phyloP scores from a whole-genome alignment of 1,284 basidiomycete species.

The Apiotrichum laibachii region DNA sequence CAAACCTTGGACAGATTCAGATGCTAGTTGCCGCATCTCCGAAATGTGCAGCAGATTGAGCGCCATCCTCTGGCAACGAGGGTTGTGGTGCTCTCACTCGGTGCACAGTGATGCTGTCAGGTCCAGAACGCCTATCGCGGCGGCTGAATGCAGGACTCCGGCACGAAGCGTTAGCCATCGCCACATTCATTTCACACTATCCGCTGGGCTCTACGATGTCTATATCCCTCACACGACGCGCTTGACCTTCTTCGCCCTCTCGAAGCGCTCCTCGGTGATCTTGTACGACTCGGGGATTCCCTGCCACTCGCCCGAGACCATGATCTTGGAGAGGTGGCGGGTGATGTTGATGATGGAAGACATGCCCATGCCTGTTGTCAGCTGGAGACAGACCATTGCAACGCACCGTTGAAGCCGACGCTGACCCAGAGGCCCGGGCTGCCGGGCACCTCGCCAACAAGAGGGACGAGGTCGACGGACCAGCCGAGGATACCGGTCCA shows the following conservation, averaged over 20 bases:
- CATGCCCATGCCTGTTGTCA: slow-evolving; percentile 19
- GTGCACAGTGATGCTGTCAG: too few species aligned
- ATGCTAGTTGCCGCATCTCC: too few species aligned
- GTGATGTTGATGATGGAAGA: slow-evolving; percentile 26
- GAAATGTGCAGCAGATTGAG: too few species aligned
- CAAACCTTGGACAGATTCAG: too few species aligned
- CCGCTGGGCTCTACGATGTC: too few species aligned
- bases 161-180: too few species aligned
- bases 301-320: slow-evolving; percentile 27
- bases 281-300: neutral
- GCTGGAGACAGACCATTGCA: neutral
- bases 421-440: slow-evolving; percentile 6
- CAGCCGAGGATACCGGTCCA: slow-evolving; percentile 16
- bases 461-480: slow-evolving; percentile 30
- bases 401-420: slow-evolving; percentile 27
- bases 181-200: too few species aligned
- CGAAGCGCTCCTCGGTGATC: neutral
- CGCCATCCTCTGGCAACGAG: too few species aligned
- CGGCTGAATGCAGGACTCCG: too few species aligned
- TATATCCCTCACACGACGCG: too few species aligned
- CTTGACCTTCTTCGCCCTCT: neutral
- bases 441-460: slow-evolving; percentile 29
- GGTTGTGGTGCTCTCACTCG: too few species aligned
- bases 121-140: too few species aligned
- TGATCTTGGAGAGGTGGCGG: slow-evolving; percentile 19